Percentiles rank a stretch among this genome's conserved stretches.
Conservation (phyloP, 2,329 filamentous ascomycete genomes). For the Microsporum ferrugineum region DNA sequence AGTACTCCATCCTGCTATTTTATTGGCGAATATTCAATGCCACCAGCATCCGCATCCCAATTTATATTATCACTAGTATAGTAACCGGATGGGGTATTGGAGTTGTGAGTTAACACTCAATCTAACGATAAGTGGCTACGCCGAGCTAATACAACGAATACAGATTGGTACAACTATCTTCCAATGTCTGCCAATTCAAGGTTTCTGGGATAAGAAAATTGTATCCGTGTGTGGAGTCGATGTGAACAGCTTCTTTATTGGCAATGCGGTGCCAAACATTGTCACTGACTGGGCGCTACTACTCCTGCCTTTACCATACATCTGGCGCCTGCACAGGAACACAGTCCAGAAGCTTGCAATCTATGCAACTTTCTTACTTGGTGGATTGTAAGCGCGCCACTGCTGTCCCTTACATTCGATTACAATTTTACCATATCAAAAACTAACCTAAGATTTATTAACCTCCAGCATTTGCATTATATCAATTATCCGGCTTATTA, state of each 20-base stretch:
- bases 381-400: constrained; percentile 19
- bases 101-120: neutral
- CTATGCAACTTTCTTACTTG: constrained; percentile 14
- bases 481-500: constrained; percentile 2
- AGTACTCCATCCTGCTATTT: constrained; percentile 5
- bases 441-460: neutral
- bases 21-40: constrained; percentile 5
- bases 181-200: constrained; percentile 5
- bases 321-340: constrained; percentile 20
- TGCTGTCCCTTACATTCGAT: neutral
- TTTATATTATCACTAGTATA: neutral
- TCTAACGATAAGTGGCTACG: neutral
- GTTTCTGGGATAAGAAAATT: constrained; percentile 8
- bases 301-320: constrained; percentile 17
- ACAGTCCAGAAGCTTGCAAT: constrained; percentile 15
- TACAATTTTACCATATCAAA: neutral
- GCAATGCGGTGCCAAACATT: constrained; percentile 35
- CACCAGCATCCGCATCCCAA: neutral
- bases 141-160: neutral
- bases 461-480: neutral
- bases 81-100: constrained; percentile 6
- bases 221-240: constrained; percentile 4
- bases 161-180: constrained; percentile 5
- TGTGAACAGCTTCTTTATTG: constrained; percentile 31
- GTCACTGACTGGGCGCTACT: constrained; percentile 20